Evolutionary conservation across 441 rosid genomes (phyloP).

Genomic region (Corymbia citriodora): DNA sequence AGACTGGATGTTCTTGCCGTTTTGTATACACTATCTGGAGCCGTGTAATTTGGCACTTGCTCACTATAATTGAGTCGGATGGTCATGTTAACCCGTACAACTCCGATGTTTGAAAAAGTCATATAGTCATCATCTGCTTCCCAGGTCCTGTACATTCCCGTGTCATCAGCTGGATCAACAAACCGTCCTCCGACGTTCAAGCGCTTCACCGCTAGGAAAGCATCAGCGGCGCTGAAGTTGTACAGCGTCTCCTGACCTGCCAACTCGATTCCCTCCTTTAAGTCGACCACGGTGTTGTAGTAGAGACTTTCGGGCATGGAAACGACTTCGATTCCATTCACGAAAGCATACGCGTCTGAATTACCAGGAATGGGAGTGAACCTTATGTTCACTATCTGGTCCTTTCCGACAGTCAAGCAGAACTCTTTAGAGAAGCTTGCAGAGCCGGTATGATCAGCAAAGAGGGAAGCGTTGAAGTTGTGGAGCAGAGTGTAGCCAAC

Average conservation of each 20-base stretch:
- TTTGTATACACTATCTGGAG: rapidly evolving
- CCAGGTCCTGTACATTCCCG: neutral
- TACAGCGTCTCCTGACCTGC: rapidly evolving
- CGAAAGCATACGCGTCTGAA: neutral
- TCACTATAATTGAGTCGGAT: neutral
- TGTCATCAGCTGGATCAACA: rapidly evolving
- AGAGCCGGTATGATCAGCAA: rapidly evolving
- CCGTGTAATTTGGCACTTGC: neutral
- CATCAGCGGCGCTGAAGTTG: rapidly evolving
- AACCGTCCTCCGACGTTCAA: rapidly evolving
- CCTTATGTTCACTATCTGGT: neutral
- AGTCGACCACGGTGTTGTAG: neutral
- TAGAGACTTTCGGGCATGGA: neutral
- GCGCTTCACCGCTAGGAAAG: neutral
- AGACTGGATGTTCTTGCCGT: neutral
- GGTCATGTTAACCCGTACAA: neutral
- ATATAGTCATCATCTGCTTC: rapidly evolving
- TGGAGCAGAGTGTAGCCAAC: neutral
- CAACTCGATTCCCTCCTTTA: rapidly evolving
- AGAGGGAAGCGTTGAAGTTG: neutral
- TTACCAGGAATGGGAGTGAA: neutral
- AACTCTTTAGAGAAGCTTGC: rapidly evolving
- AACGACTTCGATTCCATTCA: slow-evolving; percentile 7
- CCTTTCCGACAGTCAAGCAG: rapidly evolving
- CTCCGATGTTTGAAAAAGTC: rapidly evolving